Evolutionary conservation across 345 rosid genomes (phyloP).

Genomic region (Streptanthus diversifolius): DNA sequence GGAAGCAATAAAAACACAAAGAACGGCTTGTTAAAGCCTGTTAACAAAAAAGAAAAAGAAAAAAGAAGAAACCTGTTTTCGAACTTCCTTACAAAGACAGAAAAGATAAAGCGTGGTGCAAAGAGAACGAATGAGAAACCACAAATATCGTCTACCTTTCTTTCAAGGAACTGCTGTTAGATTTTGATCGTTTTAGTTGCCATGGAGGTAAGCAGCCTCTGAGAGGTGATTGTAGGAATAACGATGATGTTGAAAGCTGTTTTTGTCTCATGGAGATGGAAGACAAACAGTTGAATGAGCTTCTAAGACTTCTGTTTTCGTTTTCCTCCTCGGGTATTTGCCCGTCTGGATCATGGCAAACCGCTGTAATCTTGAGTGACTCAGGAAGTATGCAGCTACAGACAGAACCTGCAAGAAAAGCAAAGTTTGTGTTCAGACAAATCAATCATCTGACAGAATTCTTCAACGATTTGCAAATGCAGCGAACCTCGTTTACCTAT

Average conservation of each 20-base stretch:
- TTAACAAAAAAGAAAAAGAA: not conserved
- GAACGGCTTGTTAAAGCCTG: conserved; percentile 16
- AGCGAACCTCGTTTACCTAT: conserved; percentile 48
- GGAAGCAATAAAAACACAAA: conserved; percentile 12
- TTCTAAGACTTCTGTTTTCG: conserved; percentile 46
- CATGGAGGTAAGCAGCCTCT: conserved; percentile 84
- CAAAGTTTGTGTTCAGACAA: not conserved
- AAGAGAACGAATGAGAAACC: not conserved
- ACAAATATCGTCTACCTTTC: conserved; percentile 47
- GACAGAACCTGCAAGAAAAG: conserved; percentile 54
- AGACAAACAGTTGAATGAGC: conserved; percentile 61
- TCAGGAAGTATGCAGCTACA: conserved; percentile 94
- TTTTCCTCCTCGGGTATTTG: conserved; percentile 63
- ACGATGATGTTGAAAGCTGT: conserved; percentile 67
- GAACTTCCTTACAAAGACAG: conserved; percentile 1
- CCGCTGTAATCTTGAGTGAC: conserved; percentile 62
- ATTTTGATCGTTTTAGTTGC: conserved; percentile 61
- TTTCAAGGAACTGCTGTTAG: conserved; percentile 56
- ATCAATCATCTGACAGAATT: not conserved
- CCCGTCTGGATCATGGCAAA: conserved; percentile 53
- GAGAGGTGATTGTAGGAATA: conserved; percentile 69
- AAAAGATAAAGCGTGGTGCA: not conserved
- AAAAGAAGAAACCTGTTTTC: not conserved
- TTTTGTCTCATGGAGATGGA: conserved; percentile 83
- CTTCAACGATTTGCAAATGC: not conserved